Evolutionary conservation across 1,284 basidiomycete species (phyloP), one percentile per base, ranked within the genome.

Genomic region (Ustilago lituana): DNA sequence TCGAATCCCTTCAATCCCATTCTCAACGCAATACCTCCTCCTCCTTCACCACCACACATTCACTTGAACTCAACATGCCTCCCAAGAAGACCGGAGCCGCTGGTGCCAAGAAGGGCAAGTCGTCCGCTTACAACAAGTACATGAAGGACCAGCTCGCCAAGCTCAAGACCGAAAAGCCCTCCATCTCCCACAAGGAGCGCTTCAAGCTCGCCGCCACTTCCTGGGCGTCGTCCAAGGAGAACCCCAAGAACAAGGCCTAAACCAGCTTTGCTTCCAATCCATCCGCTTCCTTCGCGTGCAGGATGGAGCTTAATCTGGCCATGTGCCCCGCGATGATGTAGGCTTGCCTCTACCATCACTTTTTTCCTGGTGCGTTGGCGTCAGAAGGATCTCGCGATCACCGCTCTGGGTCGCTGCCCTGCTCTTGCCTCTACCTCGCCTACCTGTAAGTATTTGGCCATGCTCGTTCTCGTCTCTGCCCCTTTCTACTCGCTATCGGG

Each of bases 101-200:
- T 33, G 55, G 51, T 53, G 68, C 62, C 51, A 71, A 71, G 63
- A 71, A 71, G 68, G 66, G 60, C 60, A 71, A 71, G 63, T 39
- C 64, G 1, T 63, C 58, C 24, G 46, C 65, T 22, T 78, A 76
- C 58, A 67, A 69, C 58, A 40, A 46, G 23, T 74, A 69, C 57
- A 73, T 78, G 50, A 70, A 72, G 51, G 52, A 60, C 15, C 32
- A 67, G 67, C 69, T 79, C 17, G 76, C 69, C 46, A 62, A 68
- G 60, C 58, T 79, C 51, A 74, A 73, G 68, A 46, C 60, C 33
- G 76, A 76, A 43, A 62, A 73, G 48, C 74, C 77, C 11, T 33
- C 53, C 22, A 53, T 79, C 24, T 40, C 60, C 27, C 77, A 79
- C 63, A 73, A 72, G 56, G 74, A 74, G 50, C 69, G 76, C n/a